phyloP scores from a whole-genome alignment of 495 filamentous ascomycete species.

The Annulohypoxylon maeteangense region DNA sequence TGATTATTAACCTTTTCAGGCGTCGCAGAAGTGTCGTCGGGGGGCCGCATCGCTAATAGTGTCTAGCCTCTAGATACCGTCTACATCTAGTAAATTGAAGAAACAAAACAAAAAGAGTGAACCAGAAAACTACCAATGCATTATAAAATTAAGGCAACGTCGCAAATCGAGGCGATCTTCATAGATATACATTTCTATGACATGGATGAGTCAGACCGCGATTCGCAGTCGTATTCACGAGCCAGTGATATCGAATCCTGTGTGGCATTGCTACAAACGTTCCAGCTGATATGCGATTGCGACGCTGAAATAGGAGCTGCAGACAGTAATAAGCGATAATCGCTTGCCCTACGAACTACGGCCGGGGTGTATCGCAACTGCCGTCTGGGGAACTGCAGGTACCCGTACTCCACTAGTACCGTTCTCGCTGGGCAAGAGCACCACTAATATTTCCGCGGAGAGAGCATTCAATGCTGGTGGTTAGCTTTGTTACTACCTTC shows the following conservation, averaged over 20 bases:
- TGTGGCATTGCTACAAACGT: background rate
- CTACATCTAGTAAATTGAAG: background rate
- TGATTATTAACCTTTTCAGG: conserved; percentile 14
- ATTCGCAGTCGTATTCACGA: background rate
- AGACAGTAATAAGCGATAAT: conserved; percentile 5
- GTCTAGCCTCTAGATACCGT: background rate
- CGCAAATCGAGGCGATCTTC: background rate
- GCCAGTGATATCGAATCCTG: background rate
- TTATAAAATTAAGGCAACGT: background rate
- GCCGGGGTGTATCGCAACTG: background rate
- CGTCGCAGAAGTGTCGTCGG: conserved; percentile 4
- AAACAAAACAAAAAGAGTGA: background rate
- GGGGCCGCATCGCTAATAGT: background rate
- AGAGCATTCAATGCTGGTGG: background rate
- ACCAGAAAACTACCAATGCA: background rate
- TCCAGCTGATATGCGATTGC: background rate
- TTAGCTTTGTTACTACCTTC: background rate
- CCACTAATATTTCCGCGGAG: background rate
- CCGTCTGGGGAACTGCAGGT: background rate
- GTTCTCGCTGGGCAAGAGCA: background rate
- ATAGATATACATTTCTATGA: background rate
- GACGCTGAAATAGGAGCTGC: background rate
- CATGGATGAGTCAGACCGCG: conserved; percentile 8
- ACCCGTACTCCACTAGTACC: background rate
- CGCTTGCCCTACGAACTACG: background rate